Evolutionary conservation across 495 filamentous ascomycete species (phyloP).

Genomic region (Aspergillus conjunctus): DNA sequence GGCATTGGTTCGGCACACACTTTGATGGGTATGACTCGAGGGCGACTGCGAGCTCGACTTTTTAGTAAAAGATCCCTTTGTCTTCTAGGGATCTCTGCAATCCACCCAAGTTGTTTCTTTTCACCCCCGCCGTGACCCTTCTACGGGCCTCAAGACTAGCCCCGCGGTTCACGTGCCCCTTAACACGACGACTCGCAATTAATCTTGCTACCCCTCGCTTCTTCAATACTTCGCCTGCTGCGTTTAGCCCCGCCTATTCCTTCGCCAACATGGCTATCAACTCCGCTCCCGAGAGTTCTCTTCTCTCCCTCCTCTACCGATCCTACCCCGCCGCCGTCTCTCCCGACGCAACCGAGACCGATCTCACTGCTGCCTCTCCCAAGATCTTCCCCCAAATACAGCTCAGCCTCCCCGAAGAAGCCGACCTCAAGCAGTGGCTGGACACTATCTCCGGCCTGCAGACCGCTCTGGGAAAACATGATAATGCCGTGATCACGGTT

Average conservation of each 20-base stretch:
- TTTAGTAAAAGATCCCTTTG: conserved; percentile 28
- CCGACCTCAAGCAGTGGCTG: conserved; percentile 87
- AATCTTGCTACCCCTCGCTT: conserved; percentile 39
- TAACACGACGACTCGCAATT: conserved; percentile 14
- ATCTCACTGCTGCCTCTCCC: conserved; percentile 51
- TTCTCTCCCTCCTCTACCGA: conserved; percentile 56
- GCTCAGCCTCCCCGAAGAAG: conserved; percentile 75
- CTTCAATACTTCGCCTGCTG: conserved; percentile 30
- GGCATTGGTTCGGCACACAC: conserved; percentile 22
- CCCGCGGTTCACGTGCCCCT: conserved; percentile 35
- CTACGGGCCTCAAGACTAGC: conserved; percentile 39
- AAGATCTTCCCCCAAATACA: conserved; percentile 66
- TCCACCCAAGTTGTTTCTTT: conserved; percentile 34
- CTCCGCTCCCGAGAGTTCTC: conserved; percentile 51
- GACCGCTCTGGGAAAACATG: conserved; percentile 55
- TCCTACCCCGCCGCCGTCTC: conserved; percentile 55
- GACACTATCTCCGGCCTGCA: conserved; percentile 70
- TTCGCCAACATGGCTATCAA: conserved; percentile 52
- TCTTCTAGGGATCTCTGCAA: conserved; percentile 25
- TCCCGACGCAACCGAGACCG: conserved; percentile 52
- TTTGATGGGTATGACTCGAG: conserved; percentile 21
- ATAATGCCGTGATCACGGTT: conserved; percentile 50
- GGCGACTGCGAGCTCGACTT: neutral
- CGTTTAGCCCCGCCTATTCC: conserved; percentile 22
- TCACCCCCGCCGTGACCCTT: conserved; percentile 32